Base-by-base conservation (phyloP, 2,329 filamentous ascomycete genomes). In the Claviceps sp. region DNA sequence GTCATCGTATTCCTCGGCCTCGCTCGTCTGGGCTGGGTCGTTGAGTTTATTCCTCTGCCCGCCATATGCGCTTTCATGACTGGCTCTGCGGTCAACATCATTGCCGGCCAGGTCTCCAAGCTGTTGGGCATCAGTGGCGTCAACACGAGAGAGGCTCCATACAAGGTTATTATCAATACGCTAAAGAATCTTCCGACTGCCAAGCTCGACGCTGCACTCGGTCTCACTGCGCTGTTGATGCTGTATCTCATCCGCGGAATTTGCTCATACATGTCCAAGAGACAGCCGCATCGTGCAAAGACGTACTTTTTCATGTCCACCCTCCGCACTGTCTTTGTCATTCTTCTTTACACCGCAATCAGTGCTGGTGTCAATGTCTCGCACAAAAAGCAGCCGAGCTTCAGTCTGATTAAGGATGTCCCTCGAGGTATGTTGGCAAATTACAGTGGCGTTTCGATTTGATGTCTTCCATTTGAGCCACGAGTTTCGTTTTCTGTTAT, bases 231-330 rank as follows among this genome's bases (percentile, higher is more conserved):
- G 2, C 70, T 89, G 46, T 66, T 76, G 7, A 71, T 87, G 71
- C 74, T 91, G 4, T 89, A 88, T 61, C 55, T 76, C 7, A 80
- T 87, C 57, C 81, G 86, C 5, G 75, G 65, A 50, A 67, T 69
- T 50, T 89, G 85, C 70, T 78, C 74, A 48, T 75, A 68, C 55
- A 72, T 81, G 60, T 83, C 83, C n/a, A 81, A 76, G 68, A 82
- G 76, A 63, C 75, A 84, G 57, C 85, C 87, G 2, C 69, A 74
- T 2, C 75, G 75, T 50, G 76, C 80, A 53, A 89, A 87, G 74
- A 60, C 79, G 1, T 89, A 80, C 74, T 91, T 91, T 69, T 90
- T 91, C 71, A 66, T 83, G 50, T 85, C 81, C 17, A 91, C 88
- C 0, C 74, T 93, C 41, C 81, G 87, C 40, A 88, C 86, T 4